Base-by-base conservation (phyloP, 2,329 filamentous ascomycete genomes). In the Arthroderma sp. region DNA sequence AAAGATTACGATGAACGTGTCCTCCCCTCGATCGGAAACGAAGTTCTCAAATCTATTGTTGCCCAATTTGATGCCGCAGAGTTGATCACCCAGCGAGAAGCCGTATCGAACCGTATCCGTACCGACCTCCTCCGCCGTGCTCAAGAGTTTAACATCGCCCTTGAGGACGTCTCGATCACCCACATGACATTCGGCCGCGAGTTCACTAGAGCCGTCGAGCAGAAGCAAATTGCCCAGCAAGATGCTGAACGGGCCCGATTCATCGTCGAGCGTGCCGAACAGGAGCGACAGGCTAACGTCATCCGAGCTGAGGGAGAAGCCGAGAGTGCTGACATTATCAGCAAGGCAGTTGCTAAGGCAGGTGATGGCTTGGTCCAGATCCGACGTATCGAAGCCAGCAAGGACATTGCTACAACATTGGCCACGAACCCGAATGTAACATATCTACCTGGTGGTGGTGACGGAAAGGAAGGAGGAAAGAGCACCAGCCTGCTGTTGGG, bases 101-200 rank as follows among this genome's bases (percentile, higher is more conserved):
- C 89, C 53, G 91, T 98, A 58, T 89, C 83, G 53, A 83, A 95
- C 68, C 84, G 88, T 58, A 98, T 98, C 73, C 87, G 86, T 50
- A 75, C 77, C 56, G 91, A 98, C 65, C 80, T 98, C 41, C 82
- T 91, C 62, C 87, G 83, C 71, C 88, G 91, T 59, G 91, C 91
- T 40, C 72, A 82, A 59, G 91, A 98, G 68, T 98, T 98, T 80
- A 94, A 98, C 75, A 98, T 98, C 62, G 86, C 87, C 29, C 85
- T 98, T 44, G 91, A 98, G 70, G 91, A 98, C 62, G 91, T 98
- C 49, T 94, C 86, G 62, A 98, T 98, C 68, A 98, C 91, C 50
- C 91, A 98, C 76, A 98, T 98, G 91, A 98, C 91, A 43, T 98
- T 98, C 64, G 91, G 91, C 56, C 89, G 89, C 68, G 91, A 98